Conservation (phyloP, 176 grass and related monocot species). For the Saccharum officinarum region DNA sequence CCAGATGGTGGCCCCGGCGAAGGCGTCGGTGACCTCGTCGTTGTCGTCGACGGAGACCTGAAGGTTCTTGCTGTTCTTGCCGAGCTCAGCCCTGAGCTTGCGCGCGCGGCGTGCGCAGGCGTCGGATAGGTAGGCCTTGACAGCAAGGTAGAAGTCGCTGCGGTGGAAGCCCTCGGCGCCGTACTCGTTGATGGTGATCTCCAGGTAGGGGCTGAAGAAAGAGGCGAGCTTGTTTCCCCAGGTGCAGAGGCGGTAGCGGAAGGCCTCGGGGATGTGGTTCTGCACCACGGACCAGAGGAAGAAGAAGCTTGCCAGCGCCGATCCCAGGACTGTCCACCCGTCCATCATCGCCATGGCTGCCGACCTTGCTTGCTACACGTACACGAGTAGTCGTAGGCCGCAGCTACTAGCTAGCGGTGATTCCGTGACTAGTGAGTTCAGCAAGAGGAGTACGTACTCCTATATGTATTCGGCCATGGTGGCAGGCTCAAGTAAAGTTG, state of each 20-base stretch:
- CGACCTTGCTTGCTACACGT: background rate
- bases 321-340: conserved; percentile 31
- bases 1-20: conserved; percentile 44
- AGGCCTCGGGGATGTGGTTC: conserved; percentile 23
- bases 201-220: conserved; percentile 53
- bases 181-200: conserved; percentile 58
- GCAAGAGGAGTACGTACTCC: background rate
- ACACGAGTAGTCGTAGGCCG: too few species aligned
- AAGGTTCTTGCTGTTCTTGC: conserved; percentile 42
- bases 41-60: conserved; percentile 57
- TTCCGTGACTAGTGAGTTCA: background rate
- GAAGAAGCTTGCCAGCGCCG: conserved; percentile 45
- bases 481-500: background rate
- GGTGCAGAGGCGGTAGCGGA: conserved; percentile 8
- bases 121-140: conserved; percentile 62
- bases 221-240: conserved; percentile 15
- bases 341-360: conserved; percentile 25
- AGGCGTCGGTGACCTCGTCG: conserved; percentile 64
- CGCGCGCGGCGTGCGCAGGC: conserved; percentile 41
- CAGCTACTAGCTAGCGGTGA: too few species aligned
- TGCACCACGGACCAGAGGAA: conserved; percentile 59
- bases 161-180: conserved; percentile 35
- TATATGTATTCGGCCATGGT: background rate
- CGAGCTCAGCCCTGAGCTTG: conserved; percentile 57
- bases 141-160: conserved; percentile 45